Conservation (phyloP, 768 basidiomycete species). For the Amanita pallidorosea region DNA sequence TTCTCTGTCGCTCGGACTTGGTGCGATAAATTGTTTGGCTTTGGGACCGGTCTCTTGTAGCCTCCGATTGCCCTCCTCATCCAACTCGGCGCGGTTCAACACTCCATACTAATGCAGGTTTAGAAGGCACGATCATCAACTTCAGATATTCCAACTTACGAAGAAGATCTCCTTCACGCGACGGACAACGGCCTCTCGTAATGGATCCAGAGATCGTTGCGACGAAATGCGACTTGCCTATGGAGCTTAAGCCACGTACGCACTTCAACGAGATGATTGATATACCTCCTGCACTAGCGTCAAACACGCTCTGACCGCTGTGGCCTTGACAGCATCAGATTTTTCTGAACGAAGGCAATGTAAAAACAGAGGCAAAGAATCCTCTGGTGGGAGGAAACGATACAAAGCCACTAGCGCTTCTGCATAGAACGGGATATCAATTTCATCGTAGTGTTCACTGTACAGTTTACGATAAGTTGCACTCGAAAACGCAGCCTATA, state of each 20-base stretch:
- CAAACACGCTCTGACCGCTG: conserved; percentile 63
- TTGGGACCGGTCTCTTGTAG: conserved; percentile 48
- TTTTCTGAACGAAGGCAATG: conserved; percentile 66
- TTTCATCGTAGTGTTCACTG: conserved; percentile 61
- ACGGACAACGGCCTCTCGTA: conserved; percentile 31
- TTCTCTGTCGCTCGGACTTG: conserved; percentile 57
- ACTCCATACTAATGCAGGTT: conserved; percentile 29
- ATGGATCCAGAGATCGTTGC: conserved; percentile 42
- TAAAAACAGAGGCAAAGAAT: conserved; percentile 48
- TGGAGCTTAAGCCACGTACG: background rate
- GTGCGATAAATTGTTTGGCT: conserved; percentile 34
- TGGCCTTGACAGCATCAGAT: conserved; percentile 72
- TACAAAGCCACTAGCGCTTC: conserved; percentile 67
- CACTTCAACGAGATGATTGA: background rate
- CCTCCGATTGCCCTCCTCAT: conserved; percentile 43
- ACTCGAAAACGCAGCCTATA: conserved; percentile 21
- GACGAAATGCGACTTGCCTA: conserved; percentile 44
- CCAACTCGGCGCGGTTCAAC: conserved; percentile 49
- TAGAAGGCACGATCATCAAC: background rate
- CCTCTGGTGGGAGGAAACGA: conserved; percentile 56
- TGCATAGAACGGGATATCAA: conserved; percentile 67
- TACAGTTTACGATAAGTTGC: conserved; percentile 44
- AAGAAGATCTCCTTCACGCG: conserved; percentile 48
- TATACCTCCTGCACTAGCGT: conserved; percentile 58
- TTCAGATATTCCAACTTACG: conserved; percentile 23